phyloP scores from a whole-genome alignment of 805 yeast genomes.

The Wickerhamomyces rabaulensis region DNA sequence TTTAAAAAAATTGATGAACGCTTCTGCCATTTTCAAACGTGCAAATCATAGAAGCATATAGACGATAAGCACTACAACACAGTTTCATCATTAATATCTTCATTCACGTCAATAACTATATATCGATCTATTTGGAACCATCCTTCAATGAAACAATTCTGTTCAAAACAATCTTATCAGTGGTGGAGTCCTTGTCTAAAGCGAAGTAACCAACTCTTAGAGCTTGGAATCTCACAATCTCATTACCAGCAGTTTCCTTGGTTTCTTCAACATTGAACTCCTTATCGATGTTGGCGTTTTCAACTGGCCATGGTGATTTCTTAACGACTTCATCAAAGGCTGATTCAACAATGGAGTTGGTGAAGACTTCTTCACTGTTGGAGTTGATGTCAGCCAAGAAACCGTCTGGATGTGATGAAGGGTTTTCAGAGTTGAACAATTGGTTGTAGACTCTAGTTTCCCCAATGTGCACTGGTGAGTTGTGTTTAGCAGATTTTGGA shows the following conservation, averaged over 20 bases:
- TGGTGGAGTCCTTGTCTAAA: conserved; percentile 70
- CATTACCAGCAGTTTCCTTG: conserved; percentile 49
- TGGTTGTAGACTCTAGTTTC: conserved; percentile 88
- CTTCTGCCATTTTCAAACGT: too few relatives aligned
- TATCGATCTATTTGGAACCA: conserved; percentile 6
- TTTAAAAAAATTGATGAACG: too few relatives aligned
- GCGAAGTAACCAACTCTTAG: conserved; percentile 95
- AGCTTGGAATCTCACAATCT: conserved; percentile 96
- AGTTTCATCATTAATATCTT: background rate
- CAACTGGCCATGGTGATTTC: conserved; percentile 72
- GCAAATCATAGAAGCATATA: too few relatives aligned
- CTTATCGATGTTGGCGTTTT: conserved; percentile 46
- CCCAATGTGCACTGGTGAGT: conserved; percentile 57
- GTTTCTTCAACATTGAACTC: conserved; percentile 71
- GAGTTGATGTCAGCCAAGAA: conserved; percentile 79
- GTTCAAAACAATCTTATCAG: conserved; percentile 66
- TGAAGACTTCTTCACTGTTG: conserved; percentile 64
- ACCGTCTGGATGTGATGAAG: conserved; percentile 83
- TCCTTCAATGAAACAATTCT: conserved; percentile 93
- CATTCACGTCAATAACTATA: background rate
- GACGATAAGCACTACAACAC: background rate
- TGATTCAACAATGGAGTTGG: conserved; percentile 69
- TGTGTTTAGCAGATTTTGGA: conserved; percentile 57
- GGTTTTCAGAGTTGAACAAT: conserved; percentile 87
- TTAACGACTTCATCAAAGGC: conserved; percentile 63